Base-by-base conservation (phyloP, 1,139 yeast species). In the Suzukiozyma palmioleophila region DNA sequence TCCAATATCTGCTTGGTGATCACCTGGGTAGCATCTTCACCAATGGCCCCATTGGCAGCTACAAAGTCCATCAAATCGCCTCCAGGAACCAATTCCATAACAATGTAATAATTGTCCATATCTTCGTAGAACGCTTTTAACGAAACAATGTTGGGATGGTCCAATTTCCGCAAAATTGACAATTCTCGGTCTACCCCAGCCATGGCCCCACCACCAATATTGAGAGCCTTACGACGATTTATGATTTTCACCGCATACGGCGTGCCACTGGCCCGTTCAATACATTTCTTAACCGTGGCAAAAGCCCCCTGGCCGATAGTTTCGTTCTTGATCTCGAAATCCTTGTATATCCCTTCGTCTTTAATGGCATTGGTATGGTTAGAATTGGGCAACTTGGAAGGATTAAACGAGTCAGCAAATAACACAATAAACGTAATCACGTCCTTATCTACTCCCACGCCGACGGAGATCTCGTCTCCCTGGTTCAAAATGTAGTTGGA, bases 61-160 rank as follows among this genome's bases (percentile, higher is more conserved):
- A 90, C 95, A 63, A 87, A 89, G 62, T 81, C 97, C 98, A 92
- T 92, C 43, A 92, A 66, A 59, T 92, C 98, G n/a, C 98, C 98
- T 8, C 97, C 97, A 1, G 95, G 83, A 14, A 92, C 94, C 51
- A 83, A 84, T 56, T 92, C 98, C 97, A 92, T 90, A 3, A 92
- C 90, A 46, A 92, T 70, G 57, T 87, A 92, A 59, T 87, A 87
- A 52, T 77, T 79, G 43, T 83, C 85, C 10, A 70, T 64, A 56
- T 90, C 97, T 56, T 89, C 96, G 56, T 81, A 89, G 51, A 85
- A 87, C 8, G 89, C 92, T 53, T 84, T 81, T 41, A 92, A 69
- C 34, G 80, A 70, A 8, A 90, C 97, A 32, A 92, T 86, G 45
- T 89, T 80, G 3, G 94, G 89, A 58, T 90, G 97, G 51, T 86